Percentiles rank a stretch among this genome's conserved stretches.
These are phyloP conservation scores for Barbarea vulgaris DNA, from an alignment of 345 rosid genomes.

Conservation along the genomic window DNA sequence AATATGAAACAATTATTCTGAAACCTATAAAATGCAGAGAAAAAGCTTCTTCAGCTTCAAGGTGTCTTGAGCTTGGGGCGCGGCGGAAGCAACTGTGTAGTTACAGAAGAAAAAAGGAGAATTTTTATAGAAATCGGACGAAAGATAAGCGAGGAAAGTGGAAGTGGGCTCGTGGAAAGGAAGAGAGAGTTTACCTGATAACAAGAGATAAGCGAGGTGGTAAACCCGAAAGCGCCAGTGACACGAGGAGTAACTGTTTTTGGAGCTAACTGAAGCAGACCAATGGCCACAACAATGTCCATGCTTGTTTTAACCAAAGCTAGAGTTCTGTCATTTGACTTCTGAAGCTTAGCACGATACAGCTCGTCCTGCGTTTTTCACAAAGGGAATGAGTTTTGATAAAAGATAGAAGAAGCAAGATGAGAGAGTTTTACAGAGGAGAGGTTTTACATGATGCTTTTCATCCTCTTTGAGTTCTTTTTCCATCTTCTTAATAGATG, in stretches of 20 bases:
- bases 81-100: constrained; percentile 31
- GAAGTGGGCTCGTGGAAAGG: not conserved
- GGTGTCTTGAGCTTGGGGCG: constrained; percentile 42
- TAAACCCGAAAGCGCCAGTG: constrained; percentile 85
- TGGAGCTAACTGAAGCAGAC: constrained; percentile 89
- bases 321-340: constrained; percentile 79
- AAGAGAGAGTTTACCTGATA: constrained; percentile 67
- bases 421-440: not conserved
- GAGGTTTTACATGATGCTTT: constrained; percentile 56
- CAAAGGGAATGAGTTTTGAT: not conserved
- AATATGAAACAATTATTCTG: constrained; percentile 36
- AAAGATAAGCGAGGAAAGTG: constrained; percentile 7
- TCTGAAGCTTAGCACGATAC: constrained; percentile 69
- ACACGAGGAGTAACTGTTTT: constrained; percentile 87
- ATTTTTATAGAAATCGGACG: not conserved
- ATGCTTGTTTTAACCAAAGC: constrained; percentile 81
- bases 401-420: not conserved
- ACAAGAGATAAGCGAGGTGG: constrained; percentile 84
- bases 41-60: constrained; percentile 31
- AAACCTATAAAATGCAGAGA: constrained; percentile 3
- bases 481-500: constrained; percentile 76
- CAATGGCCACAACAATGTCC: constrained; percentile 85
- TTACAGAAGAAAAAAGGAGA: constrained; percentile 6
- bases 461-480: constrained; percentile 71
- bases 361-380: constrained; percentile 61